phyloP scores from a whole-genome alignment of 2,329 filamentous ascomycete species.

The Fusarium albosuccineum region DNA sequence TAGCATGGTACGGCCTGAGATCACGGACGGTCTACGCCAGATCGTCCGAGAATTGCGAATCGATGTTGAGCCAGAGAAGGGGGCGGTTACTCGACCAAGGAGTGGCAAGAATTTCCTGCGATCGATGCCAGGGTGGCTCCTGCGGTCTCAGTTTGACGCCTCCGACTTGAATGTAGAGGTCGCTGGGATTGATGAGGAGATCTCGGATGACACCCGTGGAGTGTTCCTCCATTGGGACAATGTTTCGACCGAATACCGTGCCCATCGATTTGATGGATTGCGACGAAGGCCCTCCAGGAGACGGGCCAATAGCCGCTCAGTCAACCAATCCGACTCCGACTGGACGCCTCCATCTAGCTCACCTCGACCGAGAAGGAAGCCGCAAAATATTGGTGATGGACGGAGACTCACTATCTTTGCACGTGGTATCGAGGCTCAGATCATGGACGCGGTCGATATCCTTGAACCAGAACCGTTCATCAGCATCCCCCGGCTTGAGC shows the following conservation, averaged over 20 bases:
- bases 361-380: slow-evolving; percentile 64
- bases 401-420: slow-evolving; percentile 84
- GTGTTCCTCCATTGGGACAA: slow-evolving; percentile 88
- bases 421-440: slow-evolving; percentile 87
- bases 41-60: slow-evolving; percentile 87
- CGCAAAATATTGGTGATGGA: slow-evolving; percentile 76
- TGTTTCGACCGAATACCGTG: slow-evolving; percentile 90
- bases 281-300: slow-evolving; percentile 72
- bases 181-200: slow-evolving; percentile 86
- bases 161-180: slow-evolving; percentile 92
- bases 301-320: slow-evolving; percentile 79
- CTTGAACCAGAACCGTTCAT: slow-evolving; percentile 90
- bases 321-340: slow-evolving; percentile 77
- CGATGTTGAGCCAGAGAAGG: slow-evolving; percentile 73
- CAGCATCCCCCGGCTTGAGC: slow-evolving; percentile 86
- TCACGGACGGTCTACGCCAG: slow-evolving; percentile 90
- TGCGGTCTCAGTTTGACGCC: slow-evolving; percentile 86
- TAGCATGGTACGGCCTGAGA: slow-evolving; percentile 91
- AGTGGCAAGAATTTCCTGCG: slow-evolving; percentile 78
- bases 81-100: slow-evolving; percentile 60
- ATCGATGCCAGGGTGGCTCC: slow-evolving; percentile 84
- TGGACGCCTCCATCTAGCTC: slow-evolving; percentile 55
- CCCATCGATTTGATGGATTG: slow-evolving; percentile 77
- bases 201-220: slow-evolving; percentile 85
- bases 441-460: slow-evolving; percentile 87